Evolutionary conservation across 2,329 filamentous ascomycete species (phyloP), one percentile per base, ranked within the genome.

Genomic region (Colletotrichum navitas): DNA sequence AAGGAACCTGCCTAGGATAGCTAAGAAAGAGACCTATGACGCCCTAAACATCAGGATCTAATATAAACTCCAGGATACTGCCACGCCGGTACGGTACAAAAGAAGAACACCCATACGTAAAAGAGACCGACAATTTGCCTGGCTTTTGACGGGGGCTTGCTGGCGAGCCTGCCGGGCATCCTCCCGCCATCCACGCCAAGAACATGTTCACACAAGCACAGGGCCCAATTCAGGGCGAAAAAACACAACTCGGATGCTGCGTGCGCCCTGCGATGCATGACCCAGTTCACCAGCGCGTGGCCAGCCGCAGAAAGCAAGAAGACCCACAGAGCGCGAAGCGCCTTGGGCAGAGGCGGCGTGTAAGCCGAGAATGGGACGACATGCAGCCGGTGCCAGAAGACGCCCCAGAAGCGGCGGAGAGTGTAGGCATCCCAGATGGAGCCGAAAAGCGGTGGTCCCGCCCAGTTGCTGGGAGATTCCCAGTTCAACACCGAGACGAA

Each of bases 351-450:
- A 21, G 39, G 39, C 39, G 26, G 39, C 39, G 18, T 61, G 26
- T 61, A 61, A 47, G 39, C 58, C 39, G 58, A 26, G 47, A 63
- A 63, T 5, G 60, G 24, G 32, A 63, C n/a, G 26, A 52, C 47
- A 43, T 63, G 47, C 47, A 63, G 32, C 47, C n/a, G 60, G 45
- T 63, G 34, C 34, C 47, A 52, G 60, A 63, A 63, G 12, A 63
- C 60, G 60, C 47, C 60, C 60, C 24, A 52, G 60, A 63, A 63
- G 47, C 60, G 47, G 32, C 60, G 24, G 45, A 41, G 45, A 51
- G 60, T 63, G 32, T 41, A 63, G 21, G 60, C 32, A 29, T 63
- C 45, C 60, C 45, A 51, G 60, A 63, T 52, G 45, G 45, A 63
- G 45, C 60, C 60, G 32, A 63, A 63, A 24, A 63, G 60, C 43